Base-by-base conservation (phyloP, 352 stramenopile species). In the Globisporangium spiculum region DNA sequence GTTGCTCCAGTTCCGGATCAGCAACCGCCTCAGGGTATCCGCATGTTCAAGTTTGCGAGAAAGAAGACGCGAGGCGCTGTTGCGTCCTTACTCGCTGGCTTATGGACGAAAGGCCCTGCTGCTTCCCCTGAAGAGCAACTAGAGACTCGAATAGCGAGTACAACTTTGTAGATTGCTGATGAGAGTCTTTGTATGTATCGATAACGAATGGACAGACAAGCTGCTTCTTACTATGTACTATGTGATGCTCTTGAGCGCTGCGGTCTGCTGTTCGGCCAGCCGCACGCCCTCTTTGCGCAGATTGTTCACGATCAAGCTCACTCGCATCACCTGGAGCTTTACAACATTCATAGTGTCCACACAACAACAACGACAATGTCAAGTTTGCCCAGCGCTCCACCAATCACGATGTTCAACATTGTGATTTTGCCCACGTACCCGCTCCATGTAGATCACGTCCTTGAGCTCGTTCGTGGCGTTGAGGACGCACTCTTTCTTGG, bases 261-360 rank as follows among this genome's bases (percentile, higher is more conserved):
- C 75, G 9, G 86, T 88, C 72, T 93, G 85, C 61, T 93, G 85
- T 46, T 91, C 81, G 2, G 85, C 85, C 34, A 93, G 57, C 16
- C 85, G 83, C 50, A 92, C 73, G 46, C 85, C 85, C 79, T 93
- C 85, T 36, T 89, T 83, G n/a, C 84, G 76, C 24, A 93, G 53
- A 9, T 76, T 81, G 57, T 89, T 91, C 20, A 93, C 75, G 30
- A 93, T 82, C 5, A 68, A 55, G 44, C 82, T 81, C 34, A 87
- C 72, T 27, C 80, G 74, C 79, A 93, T 88, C 20, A 93, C 81
- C 64, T 84, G 64, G 12, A 93, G 63, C 84, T 92, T 68, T 52
- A 56, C n/a, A 20, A 55, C 16, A 57, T 30, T 4, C 5, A 30
- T 20, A 54, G 32, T 26, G 30, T 18, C 63, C 41, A 46, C 4